Conservation (phyloP, 805 yeast genomes). For the Scheffersomyces stipitis region DNA sequence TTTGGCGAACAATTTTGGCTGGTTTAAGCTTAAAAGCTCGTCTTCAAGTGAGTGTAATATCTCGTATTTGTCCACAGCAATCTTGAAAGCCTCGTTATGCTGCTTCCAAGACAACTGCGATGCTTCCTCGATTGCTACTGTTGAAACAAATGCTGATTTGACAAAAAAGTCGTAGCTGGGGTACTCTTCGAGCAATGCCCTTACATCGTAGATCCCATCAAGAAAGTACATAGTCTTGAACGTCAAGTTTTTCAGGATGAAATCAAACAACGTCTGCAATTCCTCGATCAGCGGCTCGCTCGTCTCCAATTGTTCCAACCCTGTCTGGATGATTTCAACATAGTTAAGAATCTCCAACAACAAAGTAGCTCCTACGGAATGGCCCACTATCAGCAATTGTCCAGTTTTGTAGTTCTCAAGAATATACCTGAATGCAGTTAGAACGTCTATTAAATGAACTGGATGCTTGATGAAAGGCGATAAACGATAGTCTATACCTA, state of each 20-base stretch:
- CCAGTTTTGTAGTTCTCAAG: conserved; percentile 8
- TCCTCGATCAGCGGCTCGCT: not conserved
- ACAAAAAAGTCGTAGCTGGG: conserved; percentile 60
- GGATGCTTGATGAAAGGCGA: conserved; percentile 68
- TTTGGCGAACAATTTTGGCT: conserved; percentile 40
- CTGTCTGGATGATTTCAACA: conserved; percentile 16
- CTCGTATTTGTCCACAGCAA: conserved; percentile 16
- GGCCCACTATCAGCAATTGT: conserved; percentile 52
- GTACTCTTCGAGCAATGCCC: conserved; percentile 55
- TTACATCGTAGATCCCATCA: conserved; percentile 71
- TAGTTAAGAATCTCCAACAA: conserved; percentile 50
- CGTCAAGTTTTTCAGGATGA: not conserved
- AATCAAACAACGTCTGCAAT: not conserved
- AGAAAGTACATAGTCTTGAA: conserved; percentile 31
- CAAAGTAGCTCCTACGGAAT: conserved; percentile 79
- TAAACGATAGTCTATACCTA: conserved; percentile 60
- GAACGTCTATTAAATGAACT: conserved; percentile 55
- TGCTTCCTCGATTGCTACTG: conserved; percentile 20
- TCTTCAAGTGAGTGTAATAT: conserved; percentile 65
- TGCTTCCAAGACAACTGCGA: conserved; percentile 21
- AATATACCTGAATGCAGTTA: conserved; percentile 39
- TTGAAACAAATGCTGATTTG: conserved; percentile 49
- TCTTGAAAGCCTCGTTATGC: too few relatives aligned
- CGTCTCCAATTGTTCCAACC: conserved; percentile 4
- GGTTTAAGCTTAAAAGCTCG: conserved; percentile 58